Percentiles rank a stretch among this genome's conserved stretches.
phyloP scores from a whole-genome alignment of 305 asterid species.

The Lippia alba region DNA sequence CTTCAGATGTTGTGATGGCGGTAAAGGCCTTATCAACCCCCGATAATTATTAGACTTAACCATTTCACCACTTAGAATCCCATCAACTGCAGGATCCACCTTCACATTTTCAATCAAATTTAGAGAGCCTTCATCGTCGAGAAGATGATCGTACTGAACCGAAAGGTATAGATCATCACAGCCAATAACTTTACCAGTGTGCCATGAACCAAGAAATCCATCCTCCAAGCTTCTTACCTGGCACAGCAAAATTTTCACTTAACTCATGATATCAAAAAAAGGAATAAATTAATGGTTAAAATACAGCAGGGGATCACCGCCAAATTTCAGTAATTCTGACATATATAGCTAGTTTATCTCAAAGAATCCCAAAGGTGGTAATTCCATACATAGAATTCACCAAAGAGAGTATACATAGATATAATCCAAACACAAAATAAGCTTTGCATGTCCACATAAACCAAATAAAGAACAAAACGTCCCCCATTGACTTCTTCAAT shows the following conservation, averaged over 20 bases:
- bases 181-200: conserved; percentile 52
- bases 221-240: conserved; percentile 89
- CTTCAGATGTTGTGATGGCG: conserved; percentile 39
- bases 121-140: conserved; percentile 52
- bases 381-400: not conserved
- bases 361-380: not conserved
- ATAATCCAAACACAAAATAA: conserved; percentile 22
- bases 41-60: conserved; percentile 34
- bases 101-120: conserved; percentile 53
- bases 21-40: conserved; percentile 80
- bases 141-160: conserved; percentile 62
- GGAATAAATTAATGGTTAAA: conserved; percentile 7
- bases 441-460: conserved; percentile 37
- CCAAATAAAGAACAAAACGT: conserved; percentile 29
- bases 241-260: conserved; percentile 20
- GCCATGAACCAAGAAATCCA: conserved; percentile 96
- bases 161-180: conserved; percentile 40
- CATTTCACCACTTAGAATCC: conserved; percentile 30
- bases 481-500: conserved; percentile 30
- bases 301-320: conserved; percentile 10
- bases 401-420: conserved; percentile 5
- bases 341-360: conserved; percentile 2
- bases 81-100: conserved; percentile 67
- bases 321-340: conserved; percentile 4
- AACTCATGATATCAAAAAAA: conserved; percentile 17